A percentile compares a stretch with the other conserved stretches of the same genome.
Evolutionary conservation across 371 early-diverging fungal genomes (phyloP).

Genomic region (Mortierella sp.): DNA sequence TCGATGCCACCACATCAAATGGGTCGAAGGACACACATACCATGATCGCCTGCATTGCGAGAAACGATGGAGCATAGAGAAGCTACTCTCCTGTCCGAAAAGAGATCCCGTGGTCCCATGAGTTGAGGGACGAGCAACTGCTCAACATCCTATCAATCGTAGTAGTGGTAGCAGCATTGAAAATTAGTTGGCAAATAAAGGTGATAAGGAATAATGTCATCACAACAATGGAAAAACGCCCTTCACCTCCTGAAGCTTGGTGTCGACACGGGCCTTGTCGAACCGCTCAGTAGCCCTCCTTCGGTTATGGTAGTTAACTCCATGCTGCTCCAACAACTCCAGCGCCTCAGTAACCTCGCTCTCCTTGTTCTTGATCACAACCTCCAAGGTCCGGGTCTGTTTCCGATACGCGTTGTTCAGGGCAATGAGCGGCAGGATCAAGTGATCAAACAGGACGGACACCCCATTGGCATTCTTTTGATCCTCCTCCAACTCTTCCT

Average conservation of each 20-base stretch:
- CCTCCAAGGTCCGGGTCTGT: constrained; percentile 26
- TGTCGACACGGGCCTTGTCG: constrained; percentile 22
- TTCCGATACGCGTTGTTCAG: constrained; percentile 44
- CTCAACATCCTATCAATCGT: constrained; percentile 36
- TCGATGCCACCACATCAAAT: too few relatives aligned
- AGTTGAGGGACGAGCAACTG: constrained; percentile 19
- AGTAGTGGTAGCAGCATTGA: too few relatives aligned
- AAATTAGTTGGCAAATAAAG: neutral
- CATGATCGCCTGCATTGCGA: constrained; percentile 26
- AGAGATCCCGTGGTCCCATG: constrained; percentile 33
- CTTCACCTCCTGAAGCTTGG: constrained; percentile 33
- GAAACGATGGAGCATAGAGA: constrained; percentile 34
- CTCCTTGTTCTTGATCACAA: constrained; percentile 44
- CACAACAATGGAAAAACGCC: neutral
- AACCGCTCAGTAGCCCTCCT: constrained; percentile 43
- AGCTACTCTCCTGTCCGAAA: constrained; percentile 28
- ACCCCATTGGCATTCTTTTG: constrained; percentile 24
- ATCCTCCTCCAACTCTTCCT: neutral
- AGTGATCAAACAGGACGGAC: constrained; percentile 40
- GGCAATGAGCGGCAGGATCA: constrained; percentile 43
- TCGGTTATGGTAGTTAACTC: constrained; percentile 36
- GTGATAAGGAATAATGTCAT: neutral
- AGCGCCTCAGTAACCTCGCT: constrained; percentile 45
- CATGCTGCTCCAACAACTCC: constrained; percentile 48
- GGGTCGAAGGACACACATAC: too few relatives aligned